Evolutionary conservation across 371 early-diverging fungal genomes (phyloP).

Genomic region (Umbelopsis sp.): DNA sequence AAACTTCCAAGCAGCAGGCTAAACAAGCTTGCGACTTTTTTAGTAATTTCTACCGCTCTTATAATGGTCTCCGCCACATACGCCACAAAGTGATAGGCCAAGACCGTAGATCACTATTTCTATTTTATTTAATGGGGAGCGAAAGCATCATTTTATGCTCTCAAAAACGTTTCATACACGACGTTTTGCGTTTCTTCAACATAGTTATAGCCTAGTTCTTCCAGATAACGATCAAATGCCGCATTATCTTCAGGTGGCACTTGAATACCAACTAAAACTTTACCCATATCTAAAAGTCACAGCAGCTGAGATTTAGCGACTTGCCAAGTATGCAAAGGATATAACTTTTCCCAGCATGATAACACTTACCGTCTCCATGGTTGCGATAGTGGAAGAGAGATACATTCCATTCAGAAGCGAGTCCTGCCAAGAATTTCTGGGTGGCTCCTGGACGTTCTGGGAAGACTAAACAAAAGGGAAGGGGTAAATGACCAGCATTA

Average conservation of each 20-base stretch:
- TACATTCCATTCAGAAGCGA: constrained; percentile 85
- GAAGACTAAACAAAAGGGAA: constrained; percentile 61
- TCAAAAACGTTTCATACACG: constrained; percentile 80
- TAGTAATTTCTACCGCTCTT: constrained; percentile 5
- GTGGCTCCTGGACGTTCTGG: constrained; percentile 96
- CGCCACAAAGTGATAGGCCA: constrained; percentile 9
- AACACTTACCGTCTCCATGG: constrained; percentile 78
- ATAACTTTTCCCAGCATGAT: background rate
- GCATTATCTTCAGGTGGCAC: constrained; percentile 70
- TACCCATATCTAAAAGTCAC: constrained; percentile 76
- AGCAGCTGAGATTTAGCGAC: constrained; percentile 14
- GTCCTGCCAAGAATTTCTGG: constrained; percentile 75
- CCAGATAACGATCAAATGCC: constrained; percentile 72
- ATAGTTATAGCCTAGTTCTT: constrained; percentile 77
- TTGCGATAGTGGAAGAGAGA: constrained; percentile 96
- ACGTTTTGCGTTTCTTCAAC: constrained; percentile 91
- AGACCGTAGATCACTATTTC: no score
- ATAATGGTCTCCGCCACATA: background rate
- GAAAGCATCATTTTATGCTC: background rate
- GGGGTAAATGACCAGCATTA: background rate
- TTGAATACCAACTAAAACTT: constrained; percentile 92
- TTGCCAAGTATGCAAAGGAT: constrained; percentile 11
- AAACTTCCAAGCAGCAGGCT: background rate
- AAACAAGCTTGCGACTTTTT: background rate
- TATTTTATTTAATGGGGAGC: constrained; percentile 12